A percentile compares a stretch with the other conserved stretches of the same genome.
Evolutionary conservation across 164 flowering plant species (phyloP).

Genomic region (Chimonanthus salicifolius): DNA sequence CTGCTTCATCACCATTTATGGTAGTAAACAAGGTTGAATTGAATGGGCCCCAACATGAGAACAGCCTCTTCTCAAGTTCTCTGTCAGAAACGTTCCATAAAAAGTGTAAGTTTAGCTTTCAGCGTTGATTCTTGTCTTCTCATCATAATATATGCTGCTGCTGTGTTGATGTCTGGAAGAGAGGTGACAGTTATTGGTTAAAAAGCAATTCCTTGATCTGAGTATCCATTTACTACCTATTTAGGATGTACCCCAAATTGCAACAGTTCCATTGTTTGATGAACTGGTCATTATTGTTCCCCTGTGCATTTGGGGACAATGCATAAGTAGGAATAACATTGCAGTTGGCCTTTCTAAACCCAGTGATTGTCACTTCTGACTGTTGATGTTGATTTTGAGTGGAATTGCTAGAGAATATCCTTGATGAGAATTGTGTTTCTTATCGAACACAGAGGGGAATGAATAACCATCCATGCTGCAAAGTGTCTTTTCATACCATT

Average conservation of each 20-base stretch:
- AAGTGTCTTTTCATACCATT: too few relatives aligned
- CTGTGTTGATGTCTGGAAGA: background rate
- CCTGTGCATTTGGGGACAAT: background rate
- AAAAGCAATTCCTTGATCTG: background rate
- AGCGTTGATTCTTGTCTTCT: background rate
- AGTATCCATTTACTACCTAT: background rate
- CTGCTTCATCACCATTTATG: conserved; percentile 15
- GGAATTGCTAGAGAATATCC: too few relatives aligned
- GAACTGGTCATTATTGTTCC: background rate
- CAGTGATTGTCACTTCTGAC: too few relatives aligned
- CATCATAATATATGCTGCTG: background rate
- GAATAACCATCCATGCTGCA: too few relatives aligned
- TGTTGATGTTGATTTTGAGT: too few relatives aligned
- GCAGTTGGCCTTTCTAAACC: too few relatives aligned
- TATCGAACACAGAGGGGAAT: too few relatives aligned
- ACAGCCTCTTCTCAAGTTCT: conserved; percentile 74
- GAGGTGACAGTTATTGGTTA: background rate
- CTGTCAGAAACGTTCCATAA: conserved; percentile 59
- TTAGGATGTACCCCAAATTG: background rate
- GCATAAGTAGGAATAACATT: background rate
- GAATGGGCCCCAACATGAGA: conserved; percentile 49
- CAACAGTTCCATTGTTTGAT: too few relatives aligned
- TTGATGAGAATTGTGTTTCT: too few relatives aligned
- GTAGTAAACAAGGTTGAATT: conserved; percentile 24
- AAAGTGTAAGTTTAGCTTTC: conserved; percentile 44